A percentile compares a stretch with the other conserved stretches of the same genome.
These are phyloP conservation scores for Eucalyptus virginea DNA, from an alignment of 345 rosid genomes.

Conservation along the genomic window DNA sequence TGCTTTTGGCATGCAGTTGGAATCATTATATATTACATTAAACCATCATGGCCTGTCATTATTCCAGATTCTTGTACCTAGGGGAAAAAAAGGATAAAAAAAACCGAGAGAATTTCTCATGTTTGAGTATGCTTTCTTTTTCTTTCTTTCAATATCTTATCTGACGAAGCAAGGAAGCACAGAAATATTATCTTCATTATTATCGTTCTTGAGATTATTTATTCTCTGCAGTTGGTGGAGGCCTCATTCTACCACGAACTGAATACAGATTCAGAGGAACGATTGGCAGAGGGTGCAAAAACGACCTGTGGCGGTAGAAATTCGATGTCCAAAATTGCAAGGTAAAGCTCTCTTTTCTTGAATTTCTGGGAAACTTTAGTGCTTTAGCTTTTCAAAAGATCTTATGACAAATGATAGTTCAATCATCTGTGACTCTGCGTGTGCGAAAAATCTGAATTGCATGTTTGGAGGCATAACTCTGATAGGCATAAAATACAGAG, in stretches of 20 bases:
- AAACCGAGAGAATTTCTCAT: background rate
- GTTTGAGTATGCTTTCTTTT: background rate
- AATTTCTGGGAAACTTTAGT: background rate
- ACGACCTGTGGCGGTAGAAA: background rate
- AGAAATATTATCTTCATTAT: background rate
- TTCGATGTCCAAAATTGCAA: background rate
- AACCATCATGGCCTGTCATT: background rate
- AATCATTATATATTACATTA: background rate
- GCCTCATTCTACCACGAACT: background rate
- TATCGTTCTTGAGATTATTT: background rate
- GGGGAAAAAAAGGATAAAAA: background rate
- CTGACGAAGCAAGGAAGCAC: background rate
- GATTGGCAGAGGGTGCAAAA: background rate
- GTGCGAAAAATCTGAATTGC: background rate
- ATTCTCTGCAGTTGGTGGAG: background rate
- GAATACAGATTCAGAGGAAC: background rate
- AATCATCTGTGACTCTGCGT: background rate
- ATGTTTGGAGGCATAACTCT: background rate
- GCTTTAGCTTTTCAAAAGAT: background rate
- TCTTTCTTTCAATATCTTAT: background rate
- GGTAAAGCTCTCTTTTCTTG: background rate
- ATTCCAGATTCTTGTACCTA: background rate
- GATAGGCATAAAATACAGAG: background rate
- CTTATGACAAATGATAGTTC: background rate
- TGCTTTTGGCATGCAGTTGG: background rate